These are phyloP conservation scores for Rhizopus delemar DNA, from an alignment of 371 early-diverging fungal genomes.

Conservation along the genomic window DNA sequence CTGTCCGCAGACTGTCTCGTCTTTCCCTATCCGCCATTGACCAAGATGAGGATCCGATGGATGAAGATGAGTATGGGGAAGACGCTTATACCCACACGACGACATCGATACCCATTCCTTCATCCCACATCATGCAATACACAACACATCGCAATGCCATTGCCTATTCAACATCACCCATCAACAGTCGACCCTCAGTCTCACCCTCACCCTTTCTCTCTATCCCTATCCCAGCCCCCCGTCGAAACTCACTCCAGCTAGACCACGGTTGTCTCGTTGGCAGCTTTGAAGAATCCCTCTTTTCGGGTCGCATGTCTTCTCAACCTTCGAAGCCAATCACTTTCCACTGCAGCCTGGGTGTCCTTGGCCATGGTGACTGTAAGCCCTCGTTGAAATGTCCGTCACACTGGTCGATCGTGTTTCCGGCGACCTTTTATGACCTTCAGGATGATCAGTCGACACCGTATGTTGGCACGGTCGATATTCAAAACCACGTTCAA, in stretches of 20 bases:
- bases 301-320: slow-evolving; percentile 82
- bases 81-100: background rate
- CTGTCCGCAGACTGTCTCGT: slow-evolving; percentile 39
- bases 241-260: slow-evolving; percentile 24
- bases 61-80: too few relatives aligned
- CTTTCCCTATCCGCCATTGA: slow-evolving; percentile 48
- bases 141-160: slow-evolving; percentile 30
- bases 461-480: slow-evolving; percentile 60
- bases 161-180: slow-evolving; percentile 43
- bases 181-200: slow-evolving; percentile 12
- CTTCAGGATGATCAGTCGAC: slow-evolving; percentile 48
- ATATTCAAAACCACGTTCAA: slow-evolving; percentile 30
- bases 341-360: slow-evolving; percentile 77
- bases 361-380: slow-evolving; percentile 60
- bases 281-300: slow-evolving; percentile 80
- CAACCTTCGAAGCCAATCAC: slow-evolving; percentile 75
- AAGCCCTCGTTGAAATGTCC: slow-evolving; percentile 67
- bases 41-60: slow-evolving; percentile 6
- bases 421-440: slow-evolving; percentile 79
- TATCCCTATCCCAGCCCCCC: background rate
- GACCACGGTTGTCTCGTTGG: slow-evolving; percentile 57
- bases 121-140: slow-evolving; percentile 41
- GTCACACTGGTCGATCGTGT: slow-evolving; percentile 65
- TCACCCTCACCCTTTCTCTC: slow-evolving; percentile 1
- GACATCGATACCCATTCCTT: slow-evolving; percentile 32